These are phyloP conservation scores for Allium fistulosum DNA, from an alignment of 106 monocot genomes.

Conservation along the genomic window DNA sequence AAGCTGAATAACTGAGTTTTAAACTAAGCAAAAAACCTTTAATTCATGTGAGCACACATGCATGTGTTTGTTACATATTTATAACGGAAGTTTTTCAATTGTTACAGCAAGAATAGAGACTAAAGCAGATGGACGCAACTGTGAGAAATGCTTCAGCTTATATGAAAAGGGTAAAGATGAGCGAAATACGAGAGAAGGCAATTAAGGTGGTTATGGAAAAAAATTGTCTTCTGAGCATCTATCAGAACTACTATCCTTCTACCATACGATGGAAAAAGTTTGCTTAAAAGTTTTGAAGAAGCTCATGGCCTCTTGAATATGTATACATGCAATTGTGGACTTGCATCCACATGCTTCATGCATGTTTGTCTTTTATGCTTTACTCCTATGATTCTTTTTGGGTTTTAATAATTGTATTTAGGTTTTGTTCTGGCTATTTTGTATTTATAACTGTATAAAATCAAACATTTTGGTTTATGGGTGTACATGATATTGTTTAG, in stretches of 20 bases:
- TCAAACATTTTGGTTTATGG: no score
- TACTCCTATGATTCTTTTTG: no score
- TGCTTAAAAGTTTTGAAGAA: conserved; percentile 72
- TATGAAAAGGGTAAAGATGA: conserved; percentile 46
- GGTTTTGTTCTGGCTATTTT: no score
- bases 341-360: no score
- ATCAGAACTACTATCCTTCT: conserved; percentile 71
- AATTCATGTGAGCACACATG: no score
- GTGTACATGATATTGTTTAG: no score
- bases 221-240: conserved; percentile 56
- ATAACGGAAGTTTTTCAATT: conserved; percentile 1
- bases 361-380: no score
- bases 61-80: no score
- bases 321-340: no score
- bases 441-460: no score
- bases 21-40: not conserved
- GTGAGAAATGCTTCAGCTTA: conserved; percentile 80
- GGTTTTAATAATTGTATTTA: no score
- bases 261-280: conserved; percentile 57
- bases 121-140: conserved; percentile 93
- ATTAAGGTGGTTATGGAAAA: conserved; percentile 59
- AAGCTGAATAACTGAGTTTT: conserved; percentile 32
- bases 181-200: conserved; percentile 36
- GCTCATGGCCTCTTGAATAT: conserved; percentile 9
- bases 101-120: conserved; percentile 73